Evolutionary conservation across 192 early-diverging fungal species (phyloP), one percentile per base, ranked within the genome.

Genomic region (Mycoemilia scoparia): DNA sequence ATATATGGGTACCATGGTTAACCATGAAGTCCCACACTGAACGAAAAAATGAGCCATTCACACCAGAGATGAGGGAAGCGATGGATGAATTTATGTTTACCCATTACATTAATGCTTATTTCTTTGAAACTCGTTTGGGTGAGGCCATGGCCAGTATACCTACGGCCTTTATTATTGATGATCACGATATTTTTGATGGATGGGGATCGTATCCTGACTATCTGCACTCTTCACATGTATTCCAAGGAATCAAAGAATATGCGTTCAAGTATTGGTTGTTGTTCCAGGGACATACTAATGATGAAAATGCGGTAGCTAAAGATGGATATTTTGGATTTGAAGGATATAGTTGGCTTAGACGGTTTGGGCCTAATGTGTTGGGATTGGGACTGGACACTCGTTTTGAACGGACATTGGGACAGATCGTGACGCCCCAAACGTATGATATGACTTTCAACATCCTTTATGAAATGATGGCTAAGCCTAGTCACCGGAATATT

Each of bases 181-280:
- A 88, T 53, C 85, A 88, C 51, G 81, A 87, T 44, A 69, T 84
- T 29, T 71, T 82, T 46, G 84, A 89, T 46, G 86, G 83, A 2
- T 81, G 71, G 40, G 86, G 86, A 14, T 77, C 74, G 28, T 89
- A 89, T 43, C 83, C 83, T 0, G 59, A 67, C 31, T 70, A 74
- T 22, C 63, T 84, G 47, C 77, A 77, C 42, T 26, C 57, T 29
- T 74, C 74, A 13, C 52, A 64, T 3, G 69, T 78, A 11, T 79
- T 83, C 60, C 62, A 70, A 46, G 71, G 77, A 66, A 76, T 84
- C 36, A 73, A 69, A 46, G 57, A 67, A 20, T 57, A 71, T 23
- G 83, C 82, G 4, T 51, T 65, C 39, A 71, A 74, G 12, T 82
- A 81, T 57, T 86, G 80, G 63, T 64, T 75, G 36, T 47, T 90